Percentiles rank a stretch among this genome's conserved stretches.
Conservation (phyloP, 139 green algal species). For the Pleodorina starrii region DNA sequence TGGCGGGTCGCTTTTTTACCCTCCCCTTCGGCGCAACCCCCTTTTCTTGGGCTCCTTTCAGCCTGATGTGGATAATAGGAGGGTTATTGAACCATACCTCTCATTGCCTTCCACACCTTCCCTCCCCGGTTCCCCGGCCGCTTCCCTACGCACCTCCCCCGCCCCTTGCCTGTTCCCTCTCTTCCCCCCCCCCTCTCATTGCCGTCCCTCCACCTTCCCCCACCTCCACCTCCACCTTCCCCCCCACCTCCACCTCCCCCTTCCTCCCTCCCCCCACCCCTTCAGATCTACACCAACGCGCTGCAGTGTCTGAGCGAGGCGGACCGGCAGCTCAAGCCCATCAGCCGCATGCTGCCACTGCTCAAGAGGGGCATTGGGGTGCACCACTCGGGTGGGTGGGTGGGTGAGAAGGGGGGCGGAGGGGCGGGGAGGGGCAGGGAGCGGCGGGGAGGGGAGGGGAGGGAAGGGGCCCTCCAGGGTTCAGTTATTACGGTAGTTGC, state of each 20-base stretch:
- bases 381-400: conserved; percentile 85
- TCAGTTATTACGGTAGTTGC: no score
- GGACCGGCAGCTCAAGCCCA: conserved; percentile 85
- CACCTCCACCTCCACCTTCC: no score
- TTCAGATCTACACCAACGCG: conserved; percentile 85
- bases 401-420: no score
- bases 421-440: no score
- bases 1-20: background rate
- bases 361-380: conserved; percentile 91
- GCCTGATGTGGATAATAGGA: no score
- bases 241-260: no score
- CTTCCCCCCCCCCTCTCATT: background rate
- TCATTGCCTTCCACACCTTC: no score
- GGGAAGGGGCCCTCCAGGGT: no score
- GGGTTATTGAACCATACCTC: no score
- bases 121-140: background rate
- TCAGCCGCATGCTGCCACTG: conserved; percentile 87
- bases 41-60: background rate
- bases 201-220: no score
- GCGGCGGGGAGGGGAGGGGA: no score
- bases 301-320: conserved; percentile 84
- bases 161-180: background rate
- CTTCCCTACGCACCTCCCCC: no score
- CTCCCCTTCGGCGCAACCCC: background rate
- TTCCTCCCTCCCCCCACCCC: background rate